Percentiles rank a stretch among this genome's conserved stretches.
Evolutionary conservation across 805 yeast genomes (phyloP).

Genomic region (Schizosaccharomyces lindneri): DNA sequence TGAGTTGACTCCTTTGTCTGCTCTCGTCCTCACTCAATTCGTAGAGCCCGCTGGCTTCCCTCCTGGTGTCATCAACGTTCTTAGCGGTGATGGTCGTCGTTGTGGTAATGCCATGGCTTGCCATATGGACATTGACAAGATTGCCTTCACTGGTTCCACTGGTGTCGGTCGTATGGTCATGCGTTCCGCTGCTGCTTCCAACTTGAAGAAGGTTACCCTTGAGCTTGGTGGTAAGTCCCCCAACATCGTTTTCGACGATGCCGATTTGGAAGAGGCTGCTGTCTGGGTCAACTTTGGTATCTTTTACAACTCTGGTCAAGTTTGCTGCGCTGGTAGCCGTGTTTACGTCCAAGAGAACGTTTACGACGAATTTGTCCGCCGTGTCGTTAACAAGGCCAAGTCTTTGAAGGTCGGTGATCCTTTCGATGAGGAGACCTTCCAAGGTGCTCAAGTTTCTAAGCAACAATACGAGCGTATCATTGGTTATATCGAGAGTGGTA

Average conservation of each 20-base stretch:
- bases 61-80: constrained; percentile 67
- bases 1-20: constrained; percentile 77
- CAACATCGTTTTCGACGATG: constrained; percentile 66
- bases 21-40: constrained; percentile 45
- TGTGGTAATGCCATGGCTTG: constrained; percentile 60
- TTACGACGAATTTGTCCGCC: constrained; percentile 50
- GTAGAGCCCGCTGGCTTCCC: constrained; percentile 71
- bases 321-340: constrained; percentile 87
- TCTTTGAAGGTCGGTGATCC: constrained; percentile 49
- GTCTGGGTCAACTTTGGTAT: constrained; percentile 58
- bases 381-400: constrained; percentile 30
- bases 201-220: constrained; percentile 71
- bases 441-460: constrained; percentile 81
- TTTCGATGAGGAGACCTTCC: constrained; percentile 49
- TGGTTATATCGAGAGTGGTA: constrained; percentile 51
- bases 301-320: constrained; percentile 86
- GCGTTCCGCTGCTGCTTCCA: constrained; percentile 54
- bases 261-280: constrained; percentile 52
- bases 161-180: constrained; percentile 67
- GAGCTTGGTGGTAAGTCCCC: constrained; percentile 97
- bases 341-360: constrained; percentile 64
- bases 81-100: constrained; percentile 66
- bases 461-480: constrained; percentile 57
- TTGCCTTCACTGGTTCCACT: constrained; percentile 90
- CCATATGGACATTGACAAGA: constrained; percentile 64